phyloP scores from a whole-genome alignment of 352 stramenopile genomes.

The Globisporangium camurandrum region DNA sequence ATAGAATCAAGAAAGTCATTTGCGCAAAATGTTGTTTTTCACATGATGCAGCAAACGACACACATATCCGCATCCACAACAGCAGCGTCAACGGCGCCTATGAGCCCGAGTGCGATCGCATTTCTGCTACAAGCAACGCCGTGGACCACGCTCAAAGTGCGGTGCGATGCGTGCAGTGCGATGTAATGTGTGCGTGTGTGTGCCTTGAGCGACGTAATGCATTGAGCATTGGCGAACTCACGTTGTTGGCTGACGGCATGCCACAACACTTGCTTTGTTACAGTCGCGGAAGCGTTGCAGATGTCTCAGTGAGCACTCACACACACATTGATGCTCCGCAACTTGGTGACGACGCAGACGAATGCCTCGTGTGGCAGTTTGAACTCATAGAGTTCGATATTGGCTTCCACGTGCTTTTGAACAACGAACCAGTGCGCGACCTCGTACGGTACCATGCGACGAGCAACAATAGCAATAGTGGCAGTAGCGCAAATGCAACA shows the following conservation, averaged over 20 bases:
- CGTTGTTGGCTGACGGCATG: too few relatives aligned
- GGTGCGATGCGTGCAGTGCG: conserved; percentile 16
- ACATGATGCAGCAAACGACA: background rate
- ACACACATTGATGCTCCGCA: conserved; percentile 5
- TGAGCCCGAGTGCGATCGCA: conserved; percentile 19
- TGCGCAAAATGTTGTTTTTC: background rate
- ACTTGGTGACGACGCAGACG: conserved; percentile 8
- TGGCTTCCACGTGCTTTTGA: conserved; percentile 50
- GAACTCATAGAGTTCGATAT: conserved; percentile 49
- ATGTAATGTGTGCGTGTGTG: background rate
- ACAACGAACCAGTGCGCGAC: conserved; percentile 24
- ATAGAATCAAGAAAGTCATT: too few relatives aligned
- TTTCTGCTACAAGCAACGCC: conserved; percentile 51
- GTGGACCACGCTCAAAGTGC: conserved; percentile 38
- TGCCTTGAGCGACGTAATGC: too few relatives aligned
- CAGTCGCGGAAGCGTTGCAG: conserved; percentile 40
- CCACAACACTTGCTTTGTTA: too few relatives aligned
- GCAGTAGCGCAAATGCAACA: background rate
- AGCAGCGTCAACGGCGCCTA: background rate
- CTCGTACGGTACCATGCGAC: conserved; percentile 28
- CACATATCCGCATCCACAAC: background rate
- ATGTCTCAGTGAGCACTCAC: conserved; percentile 31
- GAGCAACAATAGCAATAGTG: background rate
- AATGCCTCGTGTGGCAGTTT: conserved; percentile 62
- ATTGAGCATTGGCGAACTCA: too few relatives aligned